Evolutionary conservation across 2,329 filamentous ascomycete species (phyloP), one percentile per base, ranked within the genome.

Genomic region (Polychaeton citri): DNA sequence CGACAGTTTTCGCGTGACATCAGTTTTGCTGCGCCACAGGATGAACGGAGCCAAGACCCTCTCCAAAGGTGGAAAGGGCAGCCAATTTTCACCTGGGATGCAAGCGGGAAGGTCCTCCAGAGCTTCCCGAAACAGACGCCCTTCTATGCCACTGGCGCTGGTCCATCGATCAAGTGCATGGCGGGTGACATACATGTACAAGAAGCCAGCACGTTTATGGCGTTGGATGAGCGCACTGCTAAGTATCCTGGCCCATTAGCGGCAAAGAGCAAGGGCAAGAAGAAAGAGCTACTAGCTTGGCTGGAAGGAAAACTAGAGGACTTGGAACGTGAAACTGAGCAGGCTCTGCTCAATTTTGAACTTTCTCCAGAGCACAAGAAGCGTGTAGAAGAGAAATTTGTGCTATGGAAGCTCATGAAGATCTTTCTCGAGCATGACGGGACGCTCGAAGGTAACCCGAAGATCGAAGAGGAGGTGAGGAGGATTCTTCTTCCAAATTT

Each of bases 241-340:
- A 85, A 79, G 47, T 96, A 96, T 51, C 90, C 90, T 0, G 90
- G 90, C 0, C 90, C 92, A 3, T 64, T 98, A 19, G 86, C 81
- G 57, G 72, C 77, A 28, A 96, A 95, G 54, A 76, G 79, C 2
- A 96, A 94, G 68, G 77, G 80, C 2, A 96, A 93, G 68, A 98
- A 98, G 68, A 98, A 96, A 64, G 88, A 98, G 37, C 73, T 85
- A 0, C 49, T 87, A 30, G 60, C 74, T 2, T 98, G 92, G 90
- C 66, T 98, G 31, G 72, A 69, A 4, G 65, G 71, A 40, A 84
- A 79, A 35, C 88, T 96, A 38, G 78, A 83, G 24, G 64, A 64
- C 1, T 61, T 95, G 21, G 83, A 92, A 53, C 72, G 55, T 34
- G 54, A 60, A 21, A 44, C 59, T 3, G 59, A 67, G 7, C 46